Base-by-base conservation (phyloP, 331 rosid species). In the Cydonia oblonga region DNA sequence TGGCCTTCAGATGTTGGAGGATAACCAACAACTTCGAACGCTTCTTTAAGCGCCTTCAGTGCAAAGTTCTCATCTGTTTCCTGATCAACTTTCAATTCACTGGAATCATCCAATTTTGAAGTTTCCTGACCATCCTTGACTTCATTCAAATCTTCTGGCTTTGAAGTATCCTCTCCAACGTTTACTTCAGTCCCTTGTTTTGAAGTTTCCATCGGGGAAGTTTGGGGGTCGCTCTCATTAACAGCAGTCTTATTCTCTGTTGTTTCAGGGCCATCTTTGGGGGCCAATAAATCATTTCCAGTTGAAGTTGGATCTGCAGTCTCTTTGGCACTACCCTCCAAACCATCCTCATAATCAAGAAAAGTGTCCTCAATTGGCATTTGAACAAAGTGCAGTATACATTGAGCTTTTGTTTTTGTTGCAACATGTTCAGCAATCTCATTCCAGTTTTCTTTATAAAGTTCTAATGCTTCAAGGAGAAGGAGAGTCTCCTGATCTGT, bases 391-490 rank as follows among this genome's bases (percentile, higher is more conserved):
- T 91, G 97, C 78, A 91, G 81, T 69, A 95, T 95, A 84, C 99
- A 95, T 78, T 95, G 99, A 75, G 96, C 90, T 84, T 89, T 95
- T 65, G 99, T 83, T 80, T 95, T 95, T 68, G 99, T 95, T 46
- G 97, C 99, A 72, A 95, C 99, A 56, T 95, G 99, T 81, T 95
- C 99, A 18, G 99, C 97, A 73, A 95, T 95, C 79, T 95, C 99
- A 78, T 81, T 95, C 99, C 99, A 95, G 80, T 95, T 89, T 81
- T 91, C 97, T 81, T 87, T 95, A 81, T 86, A 95, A 69, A 95
- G 91, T 78, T 95, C 99, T 74, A 95, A 80, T 79, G 99, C 99
- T 86, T 95, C 99, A 80, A 91, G 99, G 69, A 95, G 99, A 78
- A 95, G 90, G 65, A 95, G 97, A 20, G 99, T 95, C 85, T 95